Evolutionary conservation across 495 filamentous ascomycete species (phyloP), one percentile per base, ranked within the genome.

Genomic region (Penicillium paxilli): DNA sequence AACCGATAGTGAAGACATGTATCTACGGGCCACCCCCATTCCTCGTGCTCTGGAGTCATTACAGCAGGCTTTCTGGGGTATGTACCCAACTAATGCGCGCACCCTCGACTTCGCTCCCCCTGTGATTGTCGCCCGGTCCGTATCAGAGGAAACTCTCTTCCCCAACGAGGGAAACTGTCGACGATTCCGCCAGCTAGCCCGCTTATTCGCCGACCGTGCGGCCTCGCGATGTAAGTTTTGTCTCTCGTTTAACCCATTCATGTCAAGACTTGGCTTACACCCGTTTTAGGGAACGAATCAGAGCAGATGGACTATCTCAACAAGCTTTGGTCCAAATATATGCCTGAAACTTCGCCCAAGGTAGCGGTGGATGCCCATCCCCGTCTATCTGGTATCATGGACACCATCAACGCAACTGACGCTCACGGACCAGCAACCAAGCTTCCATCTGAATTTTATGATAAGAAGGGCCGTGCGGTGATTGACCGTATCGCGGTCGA

Each of bases 91-190:
- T 1, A 76, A 75, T n/a, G 75, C 87, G 5, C 81, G 89, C 38
- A 81, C 81, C 3, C 73, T 81, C 19, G 72, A 76, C 30, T 86
- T 92, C 62, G 84, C 84, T 2, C 74, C 85, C 1, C 87, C 89
- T 0, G 88, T 89, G 9, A 91, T 96, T 61, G 70, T 96, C 10
- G 86, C 81, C 0, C 78, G 91, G 10, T 78, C 84, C 5, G 80
- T 85, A 0, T 78, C 80, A 1, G 92, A 97, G 49, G 94, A 98
- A 73, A 97, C 93, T 0, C 75, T 98, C 0, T 96, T 88, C 67
- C 94, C 94, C 0, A 98, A 98, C 65, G 91, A 96, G 50, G 73
- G 79, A 45, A 89, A 85, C 67, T 98, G 94, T 69, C 82, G 86
- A 32, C 82, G 94, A 10, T 94, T 96, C 66, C 83, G 83, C 22